phyloP scores from a whole-genome alignment of 352 stramenopile genomes.

The Phytophthora cajani region DNA sequence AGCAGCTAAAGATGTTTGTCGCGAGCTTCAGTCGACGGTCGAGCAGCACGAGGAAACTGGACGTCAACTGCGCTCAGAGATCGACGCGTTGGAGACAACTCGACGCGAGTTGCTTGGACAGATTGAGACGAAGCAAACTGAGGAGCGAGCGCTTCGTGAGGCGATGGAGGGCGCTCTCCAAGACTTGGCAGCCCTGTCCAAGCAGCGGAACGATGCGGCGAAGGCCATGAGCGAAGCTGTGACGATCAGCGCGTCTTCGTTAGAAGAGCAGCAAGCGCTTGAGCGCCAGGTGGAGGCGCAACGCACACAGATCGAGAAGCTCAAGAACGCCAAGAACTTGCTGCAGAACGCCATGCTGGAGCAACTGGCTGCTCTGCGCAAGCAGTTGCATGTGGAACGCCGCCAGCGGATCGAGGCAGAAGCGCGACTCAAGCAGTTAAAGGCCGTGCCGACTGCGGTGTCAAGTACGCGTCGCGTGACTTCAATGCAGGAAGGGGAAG shows the following conservation, averaged over 20 bases:
- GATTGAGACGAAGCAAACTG: conserved; percentile 51
- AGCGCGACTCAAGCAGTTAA: conserved; percentile 68
- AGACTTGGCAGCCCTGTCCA: conserved; percentile 67
- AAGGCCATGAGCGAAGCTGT: conserved; percentile 88
- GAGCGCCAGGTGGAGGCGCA: conserved; percentile 67
- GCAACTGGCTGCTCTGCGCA: conserved; percentile 75
- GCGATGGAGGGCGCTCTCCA: conserved; percentile 76
- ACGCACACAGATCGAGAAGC: conserved; percentile 73
- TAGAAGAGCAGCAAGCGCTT: conserved; percentile 81
- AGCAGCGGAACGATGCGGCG: conserved; percentile 79
- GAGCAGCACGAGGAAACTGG: conserved; percentile 45
- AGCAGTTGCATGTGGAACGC: conserved; percentile 78
- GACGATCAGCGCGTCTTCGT: conserved; percentile 78
- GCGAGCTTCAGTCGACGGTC: conserved; percentile 51
- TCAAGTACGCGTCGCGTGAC: background rate
- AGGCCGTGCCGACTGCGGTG: conserved; percentile 1
- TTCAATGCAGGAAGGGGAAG: background rate
- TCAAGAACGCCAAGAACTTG: conserved; percentile 79
- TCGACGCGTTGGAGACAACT: conserved; percentile 36
- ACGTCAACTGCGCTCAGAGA: conserved; percentile 25
- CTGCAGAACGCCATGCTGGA: conserved; percentile 87
- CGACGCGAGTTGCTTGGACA: conserved; percentile 44
- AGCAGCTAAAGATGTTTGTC: conserved; percentile 59
- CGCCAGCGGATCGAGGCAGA: conserved; percentile 73
- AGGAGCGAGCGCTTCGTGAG: conserved; percentile 57